Evolutionary conservation across 225 moss, liverwort and hornwort species (phyloP), one percentile per base, ranked within the genome.

Genomic region (Climacium dendroides): DNA sequence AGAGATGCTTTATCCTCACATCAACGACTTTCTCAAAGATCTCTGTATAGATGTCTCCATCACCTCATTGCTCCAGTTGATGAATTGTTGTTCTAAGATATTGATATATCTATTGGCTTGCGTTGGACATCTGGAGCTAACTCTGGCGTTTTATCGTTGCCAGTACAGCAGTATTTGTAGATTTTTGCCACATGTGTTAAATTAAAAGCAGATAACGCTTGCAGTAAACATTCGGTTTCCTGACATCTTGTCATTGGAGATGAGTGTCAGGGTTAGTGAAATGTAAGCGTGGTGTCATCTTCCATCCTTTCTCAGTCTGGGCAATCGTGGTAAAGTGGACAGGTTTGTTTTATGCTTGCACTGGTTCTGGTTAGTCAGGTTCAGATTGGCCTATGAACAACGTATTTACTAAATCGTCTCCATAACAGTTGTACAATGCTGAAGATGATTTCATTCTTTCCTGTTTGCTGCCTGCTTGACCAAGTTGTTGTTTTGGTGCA

Each of bases 1-100:
- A 94, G 92, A 90, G 91, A 93, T 94, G 92, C 94, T 90, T 93
- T 94, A 91, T 91, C 93, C 92, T 94, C 94, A 94, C 91, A 94
- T 93, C 94, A 93, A 94, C 94, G 94, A 88, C 94, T 93, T 89
- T 93, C 89, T 89, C 93, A 94, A 93, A 91, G 90, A 93, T 94
- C 88, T 89, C 86, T 91, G 93, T 94, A 91, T 94, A 93, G 94
- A 94, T 94, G 92, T 93, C 91, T 94, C 92, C 93, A 94, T 94
- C 93, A 93, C 91, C 94, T 93, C 92, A 89, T 91, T 93, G 89
- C 91, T 90, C 86, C 94, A 94, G 87, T 94, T 93, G 88, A 90
- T 94, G 92, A 91, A 85, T 93, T 89, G 81, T 67, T 90, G 77
- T 87, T 83, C 82, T 90, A 91, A 90, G 87, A 92, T 90, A 87